These are phyloP conservation scores for Aspergillus ellipticus DNA, from an alignment of 495 filamentous ascomycete genomes.

Conservation along the genomic window DNA sequence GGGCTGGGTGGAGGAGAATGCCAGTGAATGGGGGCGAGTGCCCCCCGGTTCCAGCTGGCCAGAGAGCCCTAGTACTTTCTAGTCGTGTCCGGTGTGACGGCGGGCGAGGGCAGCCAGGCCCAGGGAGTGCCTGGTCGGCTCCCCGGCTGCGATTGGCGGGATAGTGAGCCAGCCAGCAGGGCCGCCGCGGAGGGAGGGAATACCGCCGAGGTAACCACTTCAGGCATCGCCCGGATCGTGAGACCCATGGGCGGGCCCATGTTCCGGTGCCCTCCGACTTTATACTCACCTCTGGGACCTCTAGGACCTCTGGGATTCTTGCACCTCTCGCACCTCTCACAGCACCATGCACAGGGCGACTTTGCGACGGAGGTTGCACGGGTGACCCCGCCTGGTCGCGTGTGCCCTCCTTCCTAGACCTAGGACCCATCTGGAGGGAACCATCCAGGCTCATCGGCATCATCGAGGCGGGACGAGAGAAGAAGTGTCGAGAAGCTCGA, in stretches of 20 bases:
- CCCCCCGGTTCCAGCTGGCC: too few species aligned
- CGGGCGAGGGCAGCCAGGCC: too few species aligned
- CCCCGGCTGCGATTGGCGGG: constrained; percentile 18
- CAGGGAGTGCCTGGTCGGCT: background rate
- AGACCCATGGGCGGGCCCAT: background rate
- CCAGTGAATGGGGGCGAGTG: too few species aligned
- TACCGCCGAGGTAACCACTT: too few species aligned
- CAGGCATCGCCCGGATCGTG: too few species aligned
- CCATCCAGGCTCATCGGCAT: background rate
- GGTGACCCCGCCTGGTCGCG: background rate
- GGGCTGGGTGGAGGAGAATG: too few species aligned
- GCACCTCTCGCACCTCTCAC: too few species aligned
- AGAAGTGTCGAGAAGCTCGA: constrained; percentile 1
- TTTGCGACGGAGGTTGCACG: background rate
- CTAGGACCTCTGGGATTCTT: too few species aligned
- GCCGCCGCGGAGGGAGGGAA: background rate
- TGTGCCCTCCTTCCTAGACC: background rate
- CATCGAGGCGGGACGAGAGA: background rate
- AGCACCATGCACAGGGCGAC: background rate
- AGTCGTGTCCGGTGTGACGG: too few species aligned
- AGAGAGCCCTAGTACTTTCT: too few species aligned
- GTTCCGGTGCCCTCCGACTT: background rate
- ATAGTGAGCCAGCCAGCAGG: constrained; percentile 16
- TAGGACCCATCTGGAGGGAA: background rate
- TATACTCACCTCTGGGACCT: background rate